These are phyloP conservation scores for Ocimum tenuiflorum DNA, from an alignment of 257 asterid species.

Conservation along the genomic window DNA sequence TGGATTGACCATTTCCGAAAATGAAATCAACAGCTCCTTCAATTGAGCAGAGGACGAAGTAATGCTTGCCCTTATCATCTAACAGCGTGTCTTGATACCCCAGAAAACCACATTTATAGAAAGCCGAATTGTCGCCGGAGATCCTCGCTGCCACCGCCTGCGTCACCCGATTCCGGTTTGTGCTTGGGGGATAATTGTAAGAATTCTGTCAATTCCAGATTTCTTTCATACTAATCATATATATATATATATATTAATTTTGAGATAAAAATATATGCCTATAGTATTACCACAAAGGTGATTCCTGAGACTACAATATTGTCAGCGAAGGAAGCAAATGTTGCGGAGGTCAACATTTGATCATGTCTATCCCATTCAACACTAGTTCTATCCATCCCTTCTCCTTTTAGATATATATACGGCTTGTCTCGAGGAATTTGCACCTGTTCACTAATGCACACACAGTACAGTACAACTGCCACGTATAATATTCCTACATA, in stretches of 20 bases:
- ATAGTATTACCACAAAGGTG: too few relatives aligned
- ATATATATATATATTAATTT: too few relatives aligned
- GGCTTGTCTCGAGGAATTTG: conserved; percentile 34
- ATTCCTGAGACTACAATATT: conserved; percentile 15
- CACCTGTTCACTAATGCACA: conserved; percentile 45
- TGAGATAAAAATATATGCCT: too few relatives aligned
- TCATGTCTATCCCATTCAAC: conserved; percentile 25
- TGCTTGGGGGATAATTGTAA: conserved; percentile 9
- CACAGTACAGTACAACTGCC: too few relatives aligned
- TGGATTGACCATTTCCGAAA: not conserved
- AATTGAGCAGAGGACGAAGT: not conserved
- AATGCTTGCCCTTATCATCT: conserved; percentile 21
- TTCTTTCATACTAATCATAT: too few relatives aligned
- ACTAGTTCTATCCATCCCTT: conserved; percentile 21
- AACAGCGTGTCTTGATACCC: conserved; percentile 50
- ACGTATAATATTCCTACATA: too few relatives aligned
- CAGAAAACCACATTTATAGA: conserved; percentile 31
- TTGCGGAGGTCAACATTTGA: not conserved
- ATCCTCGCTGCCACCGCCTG: conserved; percentile 42
- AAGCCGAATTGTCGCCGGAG: conserved; percentile 40
- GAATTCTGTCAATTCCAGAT: conserved; percentile 31
- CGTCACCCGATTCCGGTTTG: conserved; percentile 20
- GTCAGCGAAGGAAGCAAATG: conserved; percentile 37
- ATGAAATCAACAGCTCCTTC: not conserved
- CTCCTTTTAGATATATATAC: conserved; percentile 41